A percentile compares a stretch with the other conserved stretches of the same genome.
phyloP scores from a whole-genome alignment of 768 basidiomycete species.

The Scleroderma bovista region DNA sequence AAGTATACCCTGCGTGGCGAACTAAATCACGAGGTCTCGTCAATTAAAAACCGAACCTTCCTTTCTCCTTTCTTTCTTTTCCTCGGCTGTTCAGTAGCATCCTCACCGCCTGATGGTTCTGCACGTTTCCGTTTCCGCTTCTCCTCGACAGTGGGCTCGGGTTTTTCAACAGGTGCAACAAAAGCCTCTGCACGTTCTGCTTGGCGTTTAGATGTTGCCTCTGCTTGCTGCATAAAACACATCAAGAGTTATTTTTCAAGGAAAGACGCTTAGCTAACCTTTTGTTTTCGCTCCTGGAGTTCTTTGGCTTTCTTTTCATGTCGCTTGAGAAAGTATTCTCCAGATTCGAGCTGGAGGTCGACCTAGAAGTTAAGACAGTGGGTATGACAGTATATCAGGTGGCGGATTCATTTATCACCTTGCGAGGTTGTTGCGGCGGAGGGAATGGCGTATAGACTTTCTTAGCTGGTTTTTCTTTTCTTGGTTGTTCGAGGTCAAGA shows the following conservation, averaged over 20 bases:
- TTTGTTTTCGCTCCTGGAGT: conserved; percentile 65
- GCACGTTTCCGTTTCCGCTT: conserved; percentile 54
- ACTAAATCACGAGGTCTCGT: neutral
- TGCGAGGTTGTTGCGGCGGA: conserved; percentile 87
- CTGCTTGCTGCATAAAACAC: conserved; percentile 59
- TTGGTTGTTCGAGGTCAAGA: conserved; percentile 34
- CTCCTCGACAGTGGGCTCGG: conserved; percentile 70
- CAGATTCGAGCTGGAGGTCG: conserved; percentile 91
- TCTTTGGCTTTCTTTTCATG: conserved; percentile 80
- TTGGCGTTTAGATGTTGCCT: conserved; percentile 60
- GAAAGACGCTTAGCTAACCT: conserved; percentile 28
- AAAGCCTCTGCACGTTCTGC: conserved; percentile 85
- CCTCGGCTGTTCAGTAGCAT: conserved; percentile 23
- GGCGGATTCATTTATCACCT: conserved; percentile 43
- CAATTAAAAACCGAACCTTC: conserved; percentile 14
- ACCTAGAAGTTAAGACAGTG: conserved; percentile 40
- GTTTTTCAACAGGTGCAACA: conserved; percentile 78
- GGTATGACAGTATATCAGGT: conserved; percentile 4
- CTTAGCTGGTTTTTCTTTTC: conserved; percentile 59
- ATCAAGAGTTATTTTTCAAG: neutral
- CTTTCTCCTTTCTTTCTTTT: conserved; percentile 26
- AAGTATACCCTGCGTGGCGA: too few species aligned
- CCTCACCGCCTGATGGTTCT: conserved; percentile 21
- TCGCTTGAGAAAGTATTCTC: conserved; percentile 96
- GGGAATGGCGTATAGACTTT: conserved; percentile 99